These are phyloP conservation scores for Ascochyta clinopodiicola DNA, from an alignment of 2,329 filamentous ascomycete genomes.

Conservation along the genomic window DNA sequence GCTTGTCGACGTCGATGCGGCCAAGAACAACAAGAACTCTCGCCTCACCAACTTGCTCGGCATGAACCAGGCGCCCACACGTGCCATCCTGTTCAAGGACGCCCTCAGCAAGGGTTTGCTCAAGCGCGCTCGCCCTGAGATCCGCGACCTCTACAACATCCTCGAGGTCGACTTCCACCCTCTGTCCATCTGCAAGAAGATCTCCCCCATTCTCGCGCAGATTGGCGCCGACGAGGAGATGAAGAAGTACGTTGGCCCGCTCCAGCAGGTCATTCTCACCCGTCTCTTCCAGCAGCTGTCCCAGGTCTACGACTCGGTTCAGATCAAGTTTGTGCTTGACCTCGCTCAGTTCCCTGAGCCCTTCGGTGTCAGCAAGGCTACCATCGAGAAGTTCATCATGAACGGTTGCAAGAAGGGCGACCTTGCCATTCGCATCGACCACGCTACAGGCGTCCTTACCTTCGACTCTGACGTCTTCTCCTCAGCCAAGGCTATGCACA, in stretches of 20 bases:
- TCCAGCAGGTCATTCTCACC: constrained; percentile 98
- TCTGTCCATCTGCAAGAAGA: constrained; percentile 98
- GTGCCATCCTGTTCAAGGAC: constrained; percentile 92
- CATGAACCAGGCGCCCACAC: constrained; percentile 88
- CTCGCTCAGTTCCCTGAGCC: constrained; percentile 96
- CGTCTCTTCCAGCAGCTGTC: constrained; percentile 98
- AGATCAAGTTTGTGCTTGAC: constrained; percentile 89
- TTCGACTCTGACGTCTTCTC: constrained; percentile 99
- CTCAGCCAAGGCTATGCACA: constrained; percentile 88
- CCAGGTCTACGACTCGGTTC: constrained; percentile 98
- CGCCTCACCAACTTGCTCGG: constrained; percentile 94
- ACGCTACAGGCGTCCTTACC: constrained; percentile 91
- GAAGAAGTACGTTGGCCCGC: constrained; percentile 93
- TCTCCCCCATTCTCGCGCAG: constrained; percentile 91
- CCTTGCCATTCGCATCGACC: constrained; percentile 92
- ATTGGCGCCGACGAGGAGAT: constrained; percentile 94
- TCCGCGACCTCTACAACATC: constrained; percentile 97
- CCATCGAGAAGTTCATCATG: constrained; percentile 99
- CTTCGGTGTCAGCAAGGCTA: constrained; percentile 87
- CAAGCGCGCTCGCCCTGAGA: constrained; percentile 90
- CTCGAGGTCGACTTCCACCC: constrained; percentile 99
- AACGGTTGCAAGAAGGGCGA: constrained; percentile 99
- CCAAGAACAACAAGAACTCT: constrained; percentile 98
- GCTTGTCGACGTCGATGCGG: constrained; percentile 95
- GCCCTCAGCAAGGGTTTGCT: constrained; percentile 93